Evolutionary conservation across 208 protist species (phyloP).

Genomic region (Acanthamoeba royreba): DNA sequence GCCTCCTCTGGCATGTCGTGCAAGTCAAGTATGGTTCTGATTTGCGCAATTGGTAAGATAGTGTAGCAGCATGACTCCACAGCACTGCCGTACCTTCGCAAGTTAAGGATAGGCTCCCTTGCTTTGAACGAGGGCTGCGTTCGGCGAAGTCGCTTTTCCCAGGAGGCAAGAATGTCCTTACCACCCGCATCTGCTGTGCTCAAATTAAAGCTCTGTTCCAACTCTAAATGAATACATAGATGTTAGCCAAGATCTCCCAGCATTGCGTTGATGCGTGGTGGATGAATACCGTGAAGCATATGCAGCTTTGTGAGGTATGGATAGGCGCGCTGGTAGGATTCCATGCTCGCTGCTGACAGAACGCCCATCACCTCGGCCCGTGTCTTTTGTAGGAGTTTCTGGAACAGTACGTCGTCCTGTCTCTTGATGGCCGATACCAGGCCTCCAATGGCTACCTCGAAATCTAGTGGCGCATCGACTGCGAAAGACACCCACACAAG

Average conservation of each 20-base stretch:
- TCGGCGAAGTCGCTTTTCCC: conserved; percentile 59
- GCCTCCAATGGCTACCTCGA: conserved; percentile 61
- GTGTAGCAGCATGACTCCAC: too few species aligned
- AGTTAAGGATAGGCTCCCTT: conserved; percentile 65
- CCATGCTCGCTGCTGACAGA: conserved; percentile 73
- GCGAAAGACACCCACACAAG: too few species aligned
- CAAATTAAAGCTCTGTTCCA: neutral
- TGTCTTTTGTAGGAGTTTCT: neutral
- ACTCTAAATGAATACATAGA: neutral
- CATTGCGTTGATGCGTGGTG: neutral
- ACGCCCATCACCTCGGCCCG: conserved; percentile 47
- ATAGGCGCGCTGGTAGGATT: conserved; percentile 79
- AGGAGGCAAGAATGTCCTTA: neutral
- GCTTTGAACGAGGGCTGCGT: conserved; percentile 56
- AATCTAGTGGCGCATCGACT: neutral
- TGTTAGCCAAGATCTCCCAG: neutral
- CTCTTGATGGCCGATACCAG: conserved; percentile 2
- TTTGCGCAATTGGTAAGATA: neutral
- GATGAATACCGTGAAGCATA: conserved; percentile 71
- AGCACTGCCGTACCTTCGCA: neutral
- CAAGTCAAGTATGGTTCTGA: neutral
- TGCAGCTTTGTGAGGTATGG: conserved; percentile 78
- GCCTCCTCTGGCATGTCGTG: conserved; percentile 22
- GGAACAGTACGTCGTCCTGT: conserved; percentile 43
- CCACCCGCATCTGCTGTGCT: neutral